Base-by-base conservation (phyloP, 306 rosid genomes). In the Crataegus laevigata region DNA sequence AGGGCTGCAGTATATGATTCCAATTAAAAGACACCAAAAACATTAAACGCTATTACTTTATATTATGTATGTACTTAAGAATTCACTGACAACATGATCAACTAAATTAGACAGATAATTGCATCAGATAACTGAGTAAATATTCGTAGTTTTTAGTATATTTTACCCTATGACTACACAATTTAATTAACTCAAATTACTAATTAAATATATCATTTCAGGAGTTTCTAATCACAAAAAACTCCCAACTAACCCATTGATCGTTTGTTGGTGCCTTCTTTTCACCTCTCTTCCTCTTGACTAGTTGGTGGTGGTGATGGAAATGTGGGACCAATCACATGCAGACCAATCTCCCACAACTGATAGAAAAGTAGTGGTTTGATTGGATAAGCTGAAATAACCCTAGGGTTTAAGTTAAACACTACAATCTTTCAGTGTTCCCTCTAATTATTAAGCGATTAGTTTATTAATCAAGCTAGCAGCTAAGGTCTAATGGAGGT, bases 311-410 rank as follows among this genome's bases (percentile, higher is more conserved):
- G 28, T 77, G 64, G 6, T 25, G 79, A 84, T 75, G 30, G 78
- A 25, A 68, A 38, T 26, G 87, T 82, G 82, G 86, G 85, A 75
- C 89, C 90, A 79, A 75, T 71, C 84, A 69, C 85, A 74, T 80
- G 74, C 55, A 67, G 63, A 70, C 64, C 73, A 74, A 66, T 76
- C 69, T 82, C 29, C 54, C 68, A 51, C 81, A 55, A 61, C 61
- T 73, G 66, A 80, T 62, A 71, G 58, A 52, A 62, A 75, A 63
- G 67, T 62, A 58, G 67, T 3, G 68, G 24, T 68, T 70, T 79
- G 68, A 83, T 86, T 75, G 81, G 80, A 52, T 83, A 70, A 80
- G 74, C 58, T 9, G 64, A 79, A 67, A 30, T 18, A 30, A 6
- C 34, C 68, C 45, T 68, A 32, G 51, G 78, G 73, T 72, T 73